Base-by-base conservation (phyloP, 2,329 filamentous ascomycete species). In the Didymella arachidicola region DNA sequence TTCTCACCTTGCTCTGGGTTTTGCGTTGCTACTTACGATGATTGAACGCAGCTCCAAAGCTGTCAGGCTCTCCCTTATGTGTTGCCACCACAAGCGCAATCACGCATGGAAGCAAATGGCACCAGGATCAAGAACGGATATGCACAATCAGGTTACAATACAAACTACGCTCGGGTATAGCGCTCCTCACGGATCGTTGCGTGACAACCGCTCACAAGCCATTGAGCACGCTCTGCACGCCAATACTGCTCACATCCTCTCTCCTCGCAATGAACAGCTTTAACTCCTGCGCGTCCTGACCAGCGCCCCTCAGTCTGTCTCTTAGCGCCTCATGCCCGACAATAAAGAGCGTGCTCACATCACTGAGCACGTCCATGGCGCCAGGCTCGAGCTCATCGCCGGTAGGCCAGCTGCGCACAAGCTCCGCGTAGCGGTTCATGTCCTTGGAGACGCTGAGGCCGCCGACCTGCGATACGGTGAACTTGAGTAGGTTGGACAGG, bases 391-490 rank as follows among this genome's bases (percentile, higher is more conserved):
- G 86, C 25, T 84, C 83, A 66, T 86, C 84, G 47, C 88, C 86
- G 39, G 82, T 70, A 1, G 90, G 86, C 92, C 93, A 98, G 32
- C 88, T 88, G 62, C 91, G 88, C 64, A 99, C 83, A 11, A 96
- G 87, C 60, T 93, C 89, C 8, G 91, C 90, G 77, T 99, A 99
- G 73, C 92, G 93, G 34, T 92, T 92, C 76, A 98, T 93, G 74
- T 99, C 95, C 79, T 98, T 96, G 34, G 90, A 94, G 26, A 98
- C 92, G 86, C 97, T 95, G 45, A 99, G 86, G 2, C 93, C 95
- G 61, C 95, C 95, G 0, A 94, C 93, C 39, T 93, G 92, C 67
- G 93, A 97, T 65, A 99, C 92, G 60, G 89, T 87, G 80, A 96
- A 99, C 71, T 92, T 93, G 72, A 96, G 95, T 79, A 98, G 92